Conservation (phyloP, 2,329 filamentous ascomycete genomes). For the Paraconiothyrium sp. region DNA sequence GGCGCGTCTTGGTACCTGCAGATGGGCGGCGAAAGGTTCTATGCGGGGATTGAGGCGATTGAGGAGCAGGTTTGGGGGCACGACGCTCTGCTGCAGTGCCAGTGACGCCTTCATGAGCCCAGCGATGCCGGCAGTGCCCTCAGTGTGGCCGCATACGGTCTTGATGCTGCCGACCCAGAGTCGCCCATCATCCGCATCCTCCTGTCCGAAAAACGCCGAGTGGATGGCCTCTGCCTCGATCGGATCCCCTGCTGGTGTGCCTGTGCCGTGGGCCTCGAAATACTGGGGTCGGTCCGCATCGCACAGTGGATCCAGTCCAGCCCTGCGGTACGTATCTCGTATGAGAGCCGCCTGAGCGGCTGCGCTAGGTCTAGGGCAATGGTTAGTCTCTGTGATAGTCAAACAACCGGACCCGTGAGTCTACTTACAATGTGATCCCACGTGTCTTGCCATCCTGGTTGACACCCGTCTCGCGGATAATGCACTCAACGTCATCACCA, state of each 20-base stretch:
- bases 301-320: slow-evolving; percentile 43
- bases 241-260: slow-evolving; percentile 48
- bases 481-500: slow-evolving; percentile 56
- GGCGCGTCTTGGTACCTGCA: no score
- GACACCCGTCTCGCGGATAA: slow-evolving; percentile 47
- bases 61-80: no score
- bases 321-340: slow-evolving; percentile 45
- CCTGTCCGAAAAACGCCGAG: slow-evolving; percentile 23
- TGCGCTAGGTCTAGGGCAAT: slow-evolving; percentile 48
- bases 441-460: slow-evolving; percentile 52
- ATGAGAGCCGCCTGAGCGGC: slow-evolving; percentile 53
- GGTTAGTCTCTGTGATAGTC: no score
- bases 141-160: no score
- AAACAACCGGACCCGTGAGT: no score
- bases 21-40: no score
- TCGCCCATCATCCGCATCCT: slow-evolving; percentile 12
- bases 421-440: slow-evolving; percentile 42
- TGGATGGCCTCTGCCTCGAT: slow-evolving; percentile 34
- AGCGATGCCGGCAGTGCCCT: no score
- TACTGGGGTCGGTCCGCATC: slow-evolving; percentile 33
- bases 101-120: no score
- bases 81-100: no score
- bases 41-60: no score
- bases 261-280: slow-evolving; percentile 55
- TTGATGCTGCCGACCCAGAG: no score